Percentiles rank a stretch among this genome's conserved stretches.
Evolutionary conservation across 495 filamentous ascomycete species (phyloP).

Genomic region (Penicillium herquei): DNA sequence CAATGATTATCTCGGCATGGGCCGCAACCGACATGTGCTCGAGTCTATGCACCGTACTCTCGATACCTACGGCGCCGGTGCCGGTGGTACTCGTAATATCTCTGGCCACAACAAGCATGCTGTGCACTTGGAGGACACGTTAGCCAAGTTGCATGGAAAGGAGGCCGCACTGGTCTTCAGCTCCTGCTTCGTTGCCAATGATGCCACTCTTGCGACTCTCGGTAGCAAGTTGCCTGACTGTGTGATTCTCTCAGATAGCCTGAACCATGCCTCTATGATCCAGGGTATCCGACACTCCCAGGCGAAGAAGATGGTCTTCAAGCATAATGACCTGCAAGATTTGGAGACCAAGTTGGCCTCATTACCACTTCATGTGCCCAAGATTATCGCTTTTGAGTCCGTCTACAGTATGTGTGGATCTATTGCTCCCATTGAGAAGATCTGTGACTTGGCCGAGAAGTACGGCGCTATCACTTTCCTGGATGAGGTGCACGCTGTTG

Average conservation of each 20-base stretch:
- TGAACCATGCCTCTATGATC: constrained; percentile 99
- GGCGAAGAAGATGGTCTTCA: constrained; percentile 96
- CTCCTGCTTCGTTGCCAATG: constrained; percentile 97
- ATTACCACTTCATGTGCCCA: constrained; percentile 77
- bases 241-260: constrained; percentile 89
- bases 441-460: constrained; percentile 94
- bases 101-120: constrained; percentile 97
- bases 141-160: constrained; percentile 90
- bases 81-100: constrained; percentile 94
- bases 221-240: constrained; percentile 95
- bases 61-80: constrained; percentile 91
- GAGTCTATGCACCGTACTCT: constrained; percentile 92
- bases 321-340: constrained; percentile 91
- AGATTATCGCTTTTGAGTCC: constrained; percentile 98
- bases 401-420: constrained; percentile 99
- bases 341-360: constrained; percentile 88
- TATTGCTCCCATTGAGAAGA: constrained; percentile 90
- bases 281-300: constrained; percentile 97
- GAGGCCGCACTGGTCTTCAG: constrained; percentile 91
- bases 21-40: constrained; percentile 82
- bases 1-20: constrained; percentile 98
- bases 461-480: constrained; percentile 97
- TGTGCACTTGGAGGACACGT: constrained; percentile 73
- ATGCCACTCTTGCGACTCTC: constrained; percentile 93
- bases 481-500: constrained; percentile 97